Evolutionary conservation across 768 basidiomycete genomes (phyloP).

Genomic region (Lentinula lateritia): DNA sequence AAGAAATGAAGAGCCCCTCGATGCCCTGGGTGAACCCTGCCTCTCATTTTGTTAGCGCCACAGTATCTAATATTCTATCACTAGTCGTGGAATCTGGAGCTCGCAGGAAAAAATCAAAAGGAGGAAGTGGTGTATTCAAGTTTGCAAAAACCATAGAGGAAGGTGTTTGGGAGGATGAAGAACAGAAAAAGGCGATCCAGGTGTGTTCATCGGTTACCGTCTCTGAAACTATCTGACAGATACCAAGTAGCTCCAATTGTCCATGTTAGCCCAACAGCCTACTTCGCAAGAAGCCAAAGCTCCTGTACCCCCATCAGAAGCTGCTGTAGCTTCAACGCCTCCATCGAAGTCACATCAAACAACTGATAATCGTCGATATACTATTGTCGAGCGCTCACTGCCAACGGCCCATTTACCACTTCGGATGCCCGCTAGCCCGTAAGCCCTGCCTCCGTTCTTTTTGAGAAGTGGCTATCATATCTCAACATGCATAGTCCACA

Average conservation of each 20-base stretch:
- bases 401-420: neutral
- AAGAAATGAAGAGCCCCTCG: slow-evolving; percentile 75
- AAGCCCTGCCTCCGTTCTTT: slow-evolving; percentile 10
- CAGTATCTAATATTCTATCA: neutral
- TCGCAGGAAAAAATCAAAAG: slow-evolving; percentile 58
- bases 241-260: slow-evolving; percentile 46
- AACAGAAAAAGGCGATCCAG: slow-evolving; percentile 54
- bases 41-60: neutral
- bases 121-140: slow-evolving; percentile 61
- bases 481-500: slow-evolving; percentile 40
- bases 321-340: neutral
- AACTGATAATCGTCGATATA: neutral
- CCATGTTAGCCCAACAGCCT: slow-evolving; percentile 39
- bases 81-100: slow-evolving; percentile 59
- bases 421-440: slow-evolving; percentile 35
- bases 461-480: neutral
- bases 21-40: slow-evolving; percentile 57
- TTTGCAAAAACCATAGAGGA: slow-evolving; percentile 77
- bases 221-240: neutral
- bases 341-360: neutral
- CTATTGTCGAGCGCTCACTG: neutral
- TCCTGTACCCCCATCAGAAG: neutral
- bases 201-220: slow-evolving; percentile 49
- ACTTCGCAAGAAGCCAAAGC: slow-evolving; percentile 17
- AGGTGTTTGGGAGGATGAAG: slow-evolving; percentile 60